A percentile compares a stretch with the other conserved stretches of the same genome.
phyloP scores from a whole-genome alignment of 176 grass and related monocot genomes.

The Saccharum officinarum region DNA sequence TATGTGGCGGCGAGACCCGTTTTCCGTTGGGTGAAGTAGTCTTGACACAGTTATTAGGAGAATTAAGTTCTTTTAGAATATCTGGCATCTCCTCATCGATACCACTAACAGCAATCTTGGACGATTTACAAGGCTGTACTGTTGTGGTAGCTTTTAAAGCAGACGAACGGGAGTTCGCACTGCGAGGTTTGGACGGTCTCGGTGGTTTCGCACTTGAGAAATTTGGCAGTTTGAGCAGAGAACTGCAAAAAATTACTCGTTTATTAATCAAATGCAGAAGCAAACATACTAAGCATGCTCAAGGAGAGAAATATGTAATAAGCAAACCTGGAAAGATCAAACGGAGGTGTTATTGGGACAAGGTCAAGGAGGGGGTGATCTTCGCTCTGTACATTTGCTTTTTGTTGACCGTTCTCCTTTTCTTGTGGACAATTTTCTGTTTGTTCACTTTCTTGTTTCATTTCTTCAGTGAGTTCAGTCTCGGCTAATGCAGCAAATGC shows the following conservation, averaged over 20 bases:
- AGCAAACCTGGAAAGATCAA: constrained; percentile 62
- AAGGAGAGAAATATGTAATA: constrained; percentile 8
- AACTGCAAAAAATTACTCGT: constrained; percentile 45
- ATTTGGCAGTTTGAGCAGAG: constrained; percentile 55
- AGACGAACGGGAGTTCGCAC: constrained; percentile 51
- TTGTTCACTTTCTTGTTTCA: constrained; percentile 53
- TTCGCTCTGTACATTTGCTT: constrained; percentile 51
- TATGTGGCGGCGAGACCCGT: constrained; percentile 87
- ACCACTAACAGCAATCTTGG: constrained; percentile 30
- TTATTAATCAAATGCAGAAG: constrained; percentile 11
- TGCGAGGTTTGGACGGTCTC: constrained; percentile 53
- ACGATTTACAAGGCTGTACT: constrained; percentile 28
- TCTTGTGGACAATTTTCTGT: constrained; percentile 51
- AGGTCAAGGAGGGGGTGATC: constrained; percentile 50
- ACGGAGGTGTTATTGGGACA: constrained; percentile 78
- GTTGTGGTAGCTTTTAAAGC: constrained; percentile 40
- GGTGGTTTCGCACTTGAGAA: constrained; percentile 86
- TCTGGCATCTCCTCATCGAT: constrained; percentile 56
- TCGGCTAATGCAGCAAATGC: constrained; percentile 37
- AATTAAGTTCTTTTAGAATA: constrained; percentile 45
- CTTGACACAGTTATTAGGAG: constrained; percentile 52
- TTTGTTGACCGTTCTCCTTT: constrained; percentile 70
- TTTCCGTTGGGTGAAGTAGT: constrained; percentile 91
- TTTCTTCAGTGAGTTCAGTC: constrained; percentile 62
- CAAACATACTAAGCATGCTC: background rate